Percentiles rank a stretch among this genome's conserved stretches.
phyloP scores from a whole-genome alignment of 192 early-diverging fungal species.

The Gaertneriomyces sp. region DNA sequence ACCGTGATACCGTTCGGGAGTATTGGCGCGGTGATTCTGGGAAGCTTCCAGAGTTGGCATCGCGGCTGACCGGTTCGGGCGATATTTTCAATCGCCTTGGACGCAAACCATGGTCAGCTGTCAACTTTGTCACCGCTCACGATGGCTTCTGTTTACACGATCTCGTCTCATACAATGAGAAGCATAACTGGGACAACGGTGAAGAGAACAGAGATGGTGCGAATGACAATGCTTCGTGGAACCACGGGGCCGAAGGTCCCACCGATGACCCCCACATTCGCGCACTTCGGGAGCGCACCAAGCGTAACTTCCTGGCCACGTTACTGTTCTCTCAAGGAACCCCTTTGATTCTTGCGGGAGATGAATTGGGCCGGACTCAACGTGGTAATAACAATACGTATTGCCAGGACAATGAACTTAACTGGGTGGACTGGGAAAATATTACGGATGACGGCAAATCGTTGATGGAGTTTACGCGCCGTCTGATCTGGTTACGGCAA shows the following conservation, averaged over 20 bases:
- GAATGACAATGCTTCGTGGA: conserved; percentile 29
- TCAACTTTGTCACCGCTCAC: conserved; percentile 30
- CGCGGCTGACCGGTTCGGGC: conserved; percentile 24
- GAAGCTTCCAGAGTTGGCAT: conserved; percentile 26
- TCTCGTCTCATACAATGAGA: conserved; percentile 28
- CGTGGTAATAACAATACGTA: conserved; percentile 29
- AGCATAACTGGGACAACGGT: conserved; percentile 27
- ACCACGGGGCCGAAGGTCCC: conserved; percentile 18
- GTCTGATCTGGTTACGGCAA: conserved; percentile 24
- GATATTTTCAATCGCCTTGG: conserved; percentile 25
- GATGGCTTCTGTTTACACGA: conserved; percentile 27
- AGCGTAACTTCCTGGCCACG: conserved; percentile 28
- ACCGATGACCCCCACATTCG: conserved; percentile 23
- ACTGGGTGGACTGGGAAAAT: conserved; percentile 31
- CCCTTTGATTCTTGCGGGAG: conserved; percentile 22
- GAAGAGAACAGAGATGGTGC: conserved; percentile 28
- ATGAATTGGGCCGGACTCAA: conserved; percentile 28
- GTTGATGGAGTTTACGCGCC: conserved; percentile 24
- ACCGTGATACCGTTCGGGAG: conserved; percentile 26
- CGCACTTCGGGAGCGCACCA: conserved; percentile 23
- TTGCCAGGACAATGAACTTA: conserved; percentile 30
- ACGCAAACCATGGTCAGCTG: conserved; percentile 24
- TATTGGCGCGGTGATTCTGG: conserved; percentile 26
- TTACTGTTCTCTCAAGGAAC: conserved; percentile 29
- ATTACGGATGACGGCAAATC: conserved; percentile 26